Evolutionary conservation across 2,329 filamentous ascomycete species (phyloP).

Genomic region (Talaromyces sp.): DNA sequence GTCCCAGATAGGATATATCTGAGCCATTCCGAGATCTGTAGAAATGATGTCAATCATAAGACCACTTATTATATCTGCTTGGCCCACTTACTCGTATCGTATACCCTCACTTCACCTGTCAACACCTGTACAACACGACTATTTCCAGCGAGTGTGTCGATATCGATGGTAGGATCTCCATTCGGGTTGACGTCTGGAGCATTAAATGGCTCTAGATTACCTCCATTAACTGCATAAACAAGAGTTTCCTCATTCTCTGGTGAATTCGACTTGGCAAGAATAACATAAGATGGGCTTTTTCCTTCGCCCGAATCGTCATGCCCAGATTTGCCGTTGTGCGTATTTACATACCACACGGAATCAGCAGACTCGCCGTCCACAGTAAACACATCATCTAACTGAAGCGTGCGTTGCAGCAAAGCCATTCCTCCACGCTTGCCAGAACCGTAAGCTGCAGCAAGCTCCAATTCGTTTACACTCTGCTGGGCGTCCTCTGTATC

Average conservation of each 20-base stretch:
- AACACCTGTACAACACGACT: slow-evolving; percentile 82
- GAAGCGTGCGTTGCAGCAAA: slow-evolving; percentile 70
- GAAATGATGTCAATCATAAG: neutral
- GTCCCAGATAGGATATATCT: slow-evolving; percentile 89
- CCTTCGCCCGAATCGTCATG: slow-evolving; percentile 44
- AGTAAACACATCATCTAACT: slow-evolving; percentile 64
- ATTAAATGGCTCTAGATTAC: slow-evolving; percentile 67
- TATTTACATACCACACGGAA: slow-evolving; percentile 74
- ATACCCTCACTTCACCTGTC: slow-evolving; percentile 79
- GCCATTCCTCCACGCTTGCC: slow-evolving; percentile 63
- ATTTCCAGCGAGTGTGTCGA: slow-evolving; percentile 74
- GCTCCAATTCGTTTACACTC: slow-evolving; percentile 37
- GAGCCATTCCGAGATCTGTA: slow-evolving; percentile 74
- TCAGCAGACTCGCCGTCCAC: slow-evolving; percentile 68
- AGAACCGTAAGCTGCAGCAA: slow-evolving; percentile 52
- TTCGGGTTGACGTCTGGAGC: slow-evolving; percentile 89
- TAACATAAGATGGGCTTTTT: slow-evolving; percentile 54
- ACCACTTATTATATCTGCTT: neutral
- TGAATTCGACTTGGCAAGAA: slow-evolving; percentile 65
- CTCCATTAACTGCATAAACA: slow-evolving; percentile 69
- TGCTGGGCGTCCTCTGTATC: slow-evolving; percentile 33
- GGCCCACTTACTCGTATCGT: slow-evolving; percentile 69
- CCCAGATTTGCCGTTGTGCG: slow-evolving; percentile 43
- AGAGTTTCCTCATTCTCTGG: slow-evolving; percentile 69
- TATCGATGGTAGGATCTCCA: slow-evolving; percentile 79